Conservation (phyloP, 768 basidiomycete species). For the Russula sp. region DNA sequence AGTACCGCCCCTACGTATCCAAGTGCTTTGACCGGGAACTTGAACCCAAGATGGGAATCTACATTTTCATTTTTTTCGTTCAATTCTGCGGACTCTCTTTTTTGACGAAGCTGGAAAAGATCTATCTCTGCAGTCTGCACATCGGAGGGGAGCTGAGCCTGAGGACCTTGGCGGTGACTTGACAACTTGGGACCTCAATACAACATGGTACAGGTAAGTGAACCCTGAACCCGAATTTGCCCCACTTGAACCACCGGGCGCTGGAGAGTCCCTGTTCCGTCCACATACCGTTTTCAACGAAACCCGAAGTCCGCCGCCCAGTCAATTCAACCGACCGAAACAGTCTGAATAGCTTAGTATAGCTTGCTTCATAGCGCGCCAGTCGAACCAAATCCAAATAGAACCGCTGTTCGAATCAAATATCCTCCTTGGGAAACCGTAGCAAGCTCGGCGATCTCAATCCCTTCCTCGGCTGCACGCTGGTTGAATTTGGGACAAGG, state of each 20-base stretch:
- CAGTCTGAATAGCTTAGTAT: neutral
- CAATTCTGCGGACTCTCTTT: neutral
- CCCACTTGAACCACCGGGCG: neutral
- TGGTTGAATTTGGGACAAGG: neutral
- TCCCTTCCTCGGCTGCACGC: neutral
- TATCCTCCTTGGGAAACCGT: neutral
- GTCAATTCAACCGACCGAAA: neutral
- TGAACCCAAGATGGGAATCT: neutral
- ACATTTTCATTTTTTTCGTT: neutral
- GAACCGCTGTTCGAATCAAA: neutral
- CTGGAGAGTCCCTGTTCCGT: neutral
- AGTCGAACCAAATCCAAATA: conserved; percentile 6
- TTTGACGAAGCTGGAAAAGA: conserved; percentile 3
- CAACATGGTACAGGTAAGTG: conserved; percentile 2
- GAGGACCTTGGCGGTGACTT: conserved; percentile 2
- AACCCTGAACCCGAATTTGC: conserved; percentile 5
- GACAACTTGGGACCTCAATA: neutral
- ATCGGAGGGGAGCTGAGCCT: neutral
- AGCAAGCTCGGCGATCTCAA: neutral
- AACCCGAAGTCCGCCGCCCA: conserved; percentile 10
- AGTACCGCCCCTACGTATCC: neutral
- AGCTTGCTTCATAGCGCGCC: neutral
- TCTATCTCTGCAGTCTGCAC: neutral
- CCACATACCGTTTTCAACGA: neutral
- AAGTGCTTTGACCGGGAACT: neutral